Base-by-base conservation (phyloP, 164 flowering plant genomes). In the Vitis rotundifolia region DNA sequence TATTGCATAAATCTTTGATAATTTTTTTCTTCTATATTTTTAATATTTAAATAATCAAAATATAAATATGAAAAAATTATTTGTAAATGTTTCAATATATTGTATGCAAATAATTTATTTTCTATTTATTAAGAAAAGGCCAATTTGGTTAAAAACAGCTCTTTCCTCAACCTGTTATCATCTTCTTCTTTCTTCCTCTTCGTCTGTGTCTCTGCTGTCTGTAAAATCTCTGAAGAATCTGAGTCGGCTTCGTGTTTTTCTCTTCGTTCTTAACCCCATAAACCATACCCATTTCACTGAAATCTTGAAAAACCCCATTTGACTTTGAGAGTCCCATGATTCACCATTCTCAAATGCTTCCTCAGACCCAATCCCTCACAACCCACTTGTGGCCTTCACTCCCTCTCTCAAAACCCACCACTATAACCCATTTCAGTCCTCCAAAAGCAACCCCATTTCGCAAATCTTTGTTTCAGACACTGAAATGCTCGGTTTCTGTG, bases 401-500 rank as follows among this genome's bases (percentile, higher is more conserved):
- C 67, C 59, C 66, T 54, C 71, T 66, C 66, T 60, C 68, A 13
- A 64, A 68, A 67, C 77, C 78, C 79, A 71, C 11, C 56, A 8
- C 66, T 71, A 61, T 12, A 61, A 18, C 72, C 74, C 74, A 61
- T 64, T 79, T 76, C 58, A 55, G 19, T 48, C 74, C 60, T 58
- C 63, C 61, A 10, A 80, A 69, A 54, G 74, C 67, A 67, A 65
- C 54, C 78, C 78, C 82, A 69, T 57, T 26, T 71, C 76, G 22
- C 52, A 76, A 59, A 75, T 57, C 71, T 50, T 77, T 74, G 18
- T 47, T 67, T 70, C 57, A 65, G 44, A n/a, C 84, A 18, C 65
- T 78, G 11, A 84, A 77, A 89, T 90, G 92, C 80, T 84, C 94
- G 6, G 57, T 83, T 75, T 85, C 95, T n/a, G 78, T 82, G 10